Evolutionary conservation across 2,329 filamentous ascomycete species (phyloP).

Genomic region (Pseudophaeomoniella oleicola): DNA sequence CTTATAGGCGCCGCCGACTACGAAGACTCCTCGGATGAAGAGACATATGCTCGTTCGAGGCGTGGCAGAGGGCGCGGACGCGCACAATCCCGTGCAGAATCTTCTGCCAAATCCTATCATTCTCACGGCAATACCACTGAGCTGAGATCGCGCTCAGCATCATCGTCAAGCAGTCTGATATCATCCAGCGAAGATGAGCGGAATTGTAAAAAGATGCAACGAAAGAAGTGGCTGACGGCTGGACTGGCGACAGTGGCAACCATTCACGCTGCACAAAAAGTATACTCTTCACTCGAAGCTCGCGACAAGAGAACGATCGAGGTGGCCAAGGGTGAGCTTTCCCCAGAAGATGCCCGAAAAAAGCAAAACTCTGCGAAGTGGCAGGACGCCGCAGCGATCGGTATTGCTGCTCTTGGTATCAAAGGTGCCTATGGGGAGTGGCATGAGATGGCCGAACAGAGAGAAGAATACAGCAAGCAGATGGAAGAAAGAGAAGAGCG

Average conservation of each 20-base stretch:
- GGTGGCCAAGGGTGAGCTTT: conserved; percentile 47
- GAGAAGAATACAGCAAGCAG: conserved; percentile 41
- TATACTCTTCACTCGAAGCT: conserved; percentile 49
- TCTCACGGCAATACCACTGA: background rate
- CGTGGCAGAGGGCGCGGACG: conserved; percentile 6
- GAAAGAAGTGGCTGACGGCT: conserved; percentile 52
- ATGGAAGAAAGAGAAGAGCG: conserved; percentile 29
- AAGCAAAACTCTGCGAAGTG: conserved; percentile 48
- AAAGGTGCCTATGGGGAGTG: conserved; percentile 52
- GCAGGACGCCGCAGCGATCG: conserved; percentile 49
- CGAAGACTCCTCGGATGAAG: conserved; percentile 9
- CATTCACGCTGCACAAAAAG: conserved; percentile 52
- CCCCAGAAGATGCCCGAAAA: conserved; percentile 47
- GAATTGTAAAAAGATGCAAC: conserved; percentile 47
- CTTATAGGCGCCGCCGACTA: conserved; percentile 3
- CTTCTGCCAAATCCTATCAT: conserved; percentile 19
- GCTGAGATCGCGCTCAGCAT: conserved; percentile 19
- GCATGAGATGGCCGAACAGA: conserved; percentile 52
- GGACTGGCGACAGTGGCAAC: conserved; percentile 54
- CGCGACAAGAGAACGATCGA: conserved; percentile 46
- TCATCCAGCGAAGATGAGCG: conserved; percentile 49
- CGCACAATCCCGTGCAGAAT: conserved; percentile 5
- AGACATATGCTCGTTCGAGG: conserved; percentile 12
- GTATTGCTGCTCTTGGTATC: conserved; percentile 55
- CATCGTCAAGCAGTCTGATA: conserved; percentile 36